phyloP scores from a whole-genome alignment of 1,284 basidiomycete genomes.

The Phellopilus nigrolimitatus region DNA sequence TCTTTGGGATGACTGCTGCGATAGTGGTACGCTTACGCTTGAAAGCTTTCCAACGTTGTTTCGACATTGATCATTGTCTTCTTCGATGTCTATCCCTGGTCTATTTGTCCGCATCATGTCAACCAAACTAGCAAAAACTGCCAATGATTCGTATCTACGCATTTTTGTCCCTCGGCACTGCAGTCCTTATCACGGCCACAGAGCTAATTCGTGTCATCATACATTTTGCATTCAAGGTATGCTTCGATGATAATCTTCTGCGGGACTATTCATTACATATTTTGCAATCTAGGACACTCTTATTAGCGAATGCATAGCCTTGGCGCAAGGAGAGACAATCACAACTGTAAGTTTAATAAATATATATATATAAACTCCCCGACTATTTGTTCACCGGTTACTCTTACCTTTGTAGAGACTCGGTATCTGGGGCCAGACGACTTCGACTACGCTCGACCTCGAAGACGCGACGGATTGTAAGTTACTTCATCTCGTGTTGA shows the following conservation, averaged over 20 bases:
- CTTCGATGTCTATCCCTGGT: neutral
- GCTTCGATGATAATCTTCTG: slow-evolving; percentile 21
- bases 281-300: slow-evolving; percentile 41
- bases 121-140: slow-evolving; percentile 50
- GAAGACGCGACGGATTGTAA: slow-evolving; percentile 43
- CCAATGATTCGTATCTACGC: slow-evolving; percentile 52
- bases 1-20: slow-evolving; percentile 53
- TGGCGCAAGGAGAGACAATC: slow-evolving; percentile 5
- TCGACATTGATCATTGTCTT: neutral
- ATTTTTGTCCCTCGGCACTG: slow-evolving; percentile 45
- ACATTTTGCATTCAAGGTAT: slow-evolving; percentile 66
- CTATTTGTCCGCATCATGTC: neutral
- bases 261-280: neutral
- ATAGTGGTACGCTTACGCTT: slow-evolving; percentile 42
- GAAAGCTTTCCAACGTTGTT: neutral
- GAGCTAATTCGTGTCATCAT: slow-evolving; percentile 54
- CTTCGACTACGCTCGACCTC: slow-evolving; percentile 31
- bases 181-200: slow-evolving; percentile 47
- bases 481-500: slow-evolving; percentile 26
- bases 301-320: slow-evolving; percentile 34
- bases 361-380: neutral
- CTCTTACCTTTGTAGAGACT: slow-evolving; percentile 15
- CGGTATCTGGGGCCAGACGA: slow-evolving; percentile 40
- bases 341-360: slow-evolving; percentile 9
- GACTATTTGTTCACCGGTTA: neutral